Percentiles rank a stretch among this genome's conserved stretches.
phyloP scores from a whole-genome alignment of 768 basidiomycete species.

The Tulasnella sp. region DNA sequence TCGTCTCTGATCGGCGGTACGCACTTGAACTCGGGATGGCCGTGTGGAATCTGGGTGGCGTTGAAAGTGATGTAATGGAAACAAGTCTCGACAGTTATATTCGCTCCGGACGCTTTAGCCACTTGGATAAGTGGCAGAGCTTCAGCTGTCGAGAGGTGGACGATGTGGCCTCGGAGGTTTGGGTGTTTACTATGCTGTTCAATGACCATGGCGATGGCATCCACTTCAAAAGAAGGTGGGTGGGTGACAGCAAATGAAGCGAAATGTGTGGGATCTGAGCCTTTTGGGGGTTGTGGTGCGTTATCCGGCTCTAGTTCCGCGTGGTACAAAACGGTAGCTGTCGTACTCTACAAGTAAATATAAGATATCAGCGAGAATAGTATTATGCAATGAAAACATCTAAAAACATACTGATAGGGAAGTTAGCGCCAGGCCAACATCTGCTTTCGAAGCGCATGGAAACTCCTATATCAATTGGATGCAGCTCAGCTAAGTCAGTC shows the following conservation, averaged over 20 bases:
- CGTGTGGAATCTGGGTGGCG: conserved; percentile 60
- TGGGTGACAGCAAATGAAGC: conserved; percentile 78
- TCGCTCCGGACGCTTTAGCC: conserved; percentile 49
- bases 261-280: conserved; percentile 48
- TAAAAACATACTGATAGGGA: conserved; percentile 50
- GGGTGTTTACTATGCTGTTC: conserved; percentile 53
- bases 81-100: conserved; percentile 90
- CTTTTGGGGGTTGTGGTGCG: too few relatives aligned
- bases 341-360: conserved; percentile 44
- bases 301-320: conserved; percentile 59
- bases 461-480: conserved; percentile 74
- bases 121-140: conserved; percentile 68
- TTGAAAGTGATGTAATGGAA: conserved; percentile 89
- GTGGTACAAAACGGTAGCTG: conserved; percentile 78
- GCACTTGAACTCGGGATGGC: conserved; percentile 85
- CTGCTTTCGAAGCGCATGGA: conserved; percentile 65
- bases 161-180: conserved; percentile 76
- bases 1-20: conserved; percentile 83
- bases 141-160: conserved; percentile 81
- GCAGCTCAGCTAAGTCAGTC: too few relatives aligned
- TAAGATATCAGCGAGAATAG: not conserved
- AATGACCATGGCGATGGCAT: conserved; percentile 72
- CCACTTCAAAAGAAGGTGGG: conserved; percentile 65
- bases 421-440: conserved; percentile 60
- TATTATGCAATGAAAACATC: conserved; percentile 2